Conservation (phyloP, 106 monocot species). For the Ottelia alismoides region DNA sequence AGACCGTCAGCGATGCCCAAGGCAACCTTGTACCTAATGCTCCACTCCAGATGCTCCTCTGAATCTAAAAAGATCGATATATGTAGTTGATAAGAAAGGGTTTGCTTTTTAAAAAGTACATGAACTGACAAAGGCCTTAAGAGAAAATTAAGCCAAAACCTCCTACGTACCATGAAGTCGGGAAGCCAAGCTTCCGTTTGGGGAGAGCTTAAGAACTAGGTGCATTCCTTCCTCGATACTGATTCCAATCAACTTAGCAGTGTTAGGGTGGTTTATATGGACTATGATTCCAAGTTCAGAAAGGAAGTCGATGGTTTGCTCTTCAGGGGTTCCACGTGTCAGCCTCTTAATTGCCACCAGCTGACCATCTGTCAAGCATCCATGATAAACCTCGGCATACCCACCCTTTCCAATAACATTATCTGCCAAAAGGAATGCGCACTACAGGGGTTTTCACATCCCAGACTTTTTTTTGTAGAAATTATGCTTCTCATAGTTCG, state of each 20-base stretch:
- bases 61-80: constrained; percentile 17
- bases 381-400: constrained; percentile 65
- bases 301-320: constrained; percentile 35
- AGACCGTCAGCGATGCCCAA: constrained; percentile 51
- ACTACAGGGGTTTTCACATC: no score
- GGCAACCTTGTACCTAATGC: constrained; percentile 40
- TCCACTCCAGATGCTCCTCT: constrained; percentile 32
- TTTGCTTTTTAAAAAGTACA: no score
- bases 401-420: constrained; percentile 81
- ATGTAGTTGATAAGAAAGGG: no score
- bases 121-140: background rate
- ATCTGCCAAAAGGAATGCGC: no score
- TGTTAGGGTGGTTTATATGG: constrained; percentile 59
- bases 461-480: no score
- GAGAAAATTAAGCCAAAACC: no score
- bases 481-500: no score
- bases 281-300: constrained; percentile 54
- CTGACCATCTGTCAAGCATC: constrained; percentile 35
- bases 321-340: constrained; percentile 23
- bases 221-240: constrained; percentile 57
- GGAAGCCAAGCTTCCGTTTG: constrained; percentile 43
- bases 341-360: constrained; percentile 62
- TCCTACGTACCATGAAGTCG: constrained; percentile 57
- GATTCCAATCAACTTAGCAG: constrained; percentile 52
- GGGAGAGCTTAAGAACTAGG: constrained; percentile 49